Base-by-base conservation (phyloP, 169 alveolate species). In the Ichthyophthirius multifiliis region DNA sequence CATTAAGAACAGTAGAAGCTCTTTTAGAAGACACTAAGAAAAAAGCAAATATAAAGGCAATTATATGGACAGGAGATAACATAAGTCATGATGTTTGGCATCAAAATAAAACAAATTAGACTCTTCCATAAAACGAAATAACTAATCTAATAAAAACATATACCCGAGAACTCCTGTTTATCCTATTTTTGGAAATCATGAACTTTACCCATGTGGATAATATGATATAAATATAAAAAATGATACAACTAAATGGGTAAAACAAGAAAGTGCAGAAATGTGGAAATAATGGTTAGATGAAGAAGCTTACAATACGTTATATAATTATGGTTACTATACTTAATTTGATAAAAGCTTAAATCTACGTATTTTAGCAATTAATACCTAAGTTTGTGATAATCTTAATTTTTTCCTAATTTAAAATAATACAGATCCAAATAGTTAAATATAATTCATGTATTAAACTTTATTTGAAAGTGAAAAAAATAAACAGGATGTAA, bases 11-110 rank as follows among this genome's bases (percentile, higher is more conserved):
- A 31, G 46, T 78, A 1, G 46, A 63, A 65, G 63, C 67, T 78
- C 41, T 78, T 48, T 55, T 55, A 55, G 15, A 27, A 3, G 71
- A 55, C 15, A 27, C 71, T 9, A 55, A 55, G 71, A 55, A 23
- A 3, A 55, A 55, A n/a, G 71, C 43, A 20, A 39, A 55, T 27
- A 44, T 78, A 7, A 89, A 87, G 74, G 79, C 83, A 37, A 83
- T 87, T 41, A 75, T 87, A 9, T 87, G 92, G 92, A 83, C 92
- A 10, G 92, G 92, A 35, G 92, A 87, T 79, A 83, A 82, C 74
- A 75, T 89, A 13, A 81, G 89, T 5, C 92, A 87, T 75, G 85
- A 87, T 71, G 79, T 83, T 5, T 83, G 87, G 85, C 84, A 78
- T 78, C 16, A 78, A 78, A 31, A 63, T n/a, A 2, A 63, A 44